phyloP scores from a whole-genome alignment of 495 filamentous ascomycete species.

The Jackrogersella minutella region DNA sequence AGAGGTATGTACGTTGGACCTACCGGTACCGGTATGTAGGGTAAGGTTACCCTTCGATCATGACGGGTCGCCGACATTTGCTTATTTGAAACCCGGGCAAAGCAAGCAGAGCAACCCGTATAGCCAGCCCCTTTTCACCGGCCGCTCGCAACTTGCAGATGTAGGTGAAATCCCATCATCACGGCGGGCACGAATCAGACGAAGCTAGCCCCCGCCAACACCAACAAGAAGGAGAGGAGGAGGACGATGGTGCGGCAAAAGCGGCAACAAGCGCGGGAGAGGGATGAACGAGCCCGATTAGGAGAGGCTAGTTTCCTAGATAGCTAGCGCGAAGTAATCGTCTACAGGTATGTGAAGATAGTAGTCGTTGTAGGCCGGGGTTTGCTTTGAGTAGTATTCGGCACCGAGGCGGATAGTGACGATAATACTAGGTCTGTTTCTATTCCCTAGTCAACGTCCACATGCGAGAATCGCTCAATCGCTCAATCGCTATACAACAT shows the following conservation, averaged over 20 bases:
- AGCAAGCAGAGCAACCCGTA: slow-evolving; percentile 11
- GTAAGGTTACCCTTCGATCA: slow-evolving; percentile 7
- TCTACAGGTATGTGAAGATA: background rate
- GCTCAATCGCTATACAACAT: too few relatives aligned
- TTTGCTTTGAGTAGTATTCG: slow-evolving; percentile 10
- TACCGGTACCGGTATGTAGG: background rate
- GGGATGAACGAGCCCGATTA: slow-evolving; percentile 3
- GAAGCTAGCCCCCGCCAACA: slow-evolving; percentile 6
- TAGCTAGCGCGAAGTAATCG: slow-evolving; percentile 9
- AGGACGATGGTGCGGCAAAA: slow-evolving; percentile 28
- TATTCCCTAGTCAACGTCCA: background rate
- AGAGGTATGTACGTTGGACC: background rate
- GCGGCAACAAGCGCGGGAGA: slow-evolving; percentile 33
- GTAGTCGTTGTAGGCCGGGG: slow-evolving; percentile 17
- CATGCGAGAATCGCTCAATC: background rate
- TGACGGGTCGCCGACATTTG: slow-evolving; percentile 29
- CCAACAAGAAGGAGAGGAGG: background rate
- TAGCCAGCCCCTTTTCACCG: slow-evolving; percentile 2
- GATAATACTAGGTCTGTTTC: background rate
- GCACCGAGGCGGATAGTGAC: slow-evolving; percentile 11
- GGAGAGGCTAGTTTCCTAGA: background rate
- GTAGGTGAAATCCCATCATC: slow-evolving; percentile 34
- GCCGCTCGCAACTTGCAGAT: slow-evolving; percentile 21
- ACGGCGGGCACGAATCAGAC: slow-evolving; percentile 41
- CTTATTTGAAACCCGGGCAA: slow-evolving; percentile 12